Percentiles rank a stretch among this genome's conserved stretches.
Evolutionary conservation across 495 filamentous ascomycete genomes (phyloP).

Genomic region (Aspergillus haitiensis): DNA sequence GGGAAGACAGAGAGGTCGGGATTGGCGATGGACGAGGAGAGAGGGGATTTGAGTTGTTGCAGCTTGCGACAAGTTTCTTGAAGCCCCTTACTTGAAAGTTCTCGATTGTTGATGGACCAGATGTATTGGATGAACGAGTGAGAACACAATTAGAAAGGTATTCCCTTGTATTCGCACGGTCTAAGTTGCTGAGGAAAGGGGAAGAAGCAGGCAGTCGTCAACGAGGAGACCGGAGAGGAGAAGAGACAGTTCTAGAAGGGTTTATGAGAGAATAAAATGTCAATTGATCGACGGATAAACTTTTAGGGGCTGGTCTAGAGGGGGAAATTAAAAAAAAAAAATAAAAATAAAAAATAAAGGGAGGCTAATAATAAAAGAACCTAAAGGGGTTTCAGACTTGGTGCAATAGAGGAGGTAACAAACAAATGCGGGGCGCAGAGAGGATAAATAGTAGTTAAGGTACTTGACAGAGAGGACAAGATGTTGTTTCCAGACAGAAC

Average conservation of each 20-base stretch:
- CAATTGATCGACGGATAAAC: too few species aligned
- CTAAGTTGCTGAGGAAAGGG: too few species aligned
- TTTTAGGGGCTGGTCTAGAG: neutral
- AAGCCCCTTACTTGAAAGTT: neutral
- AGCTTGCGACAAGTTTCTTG: neutral
- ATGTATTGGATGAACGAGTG: neutral
- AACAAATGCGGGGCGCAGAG: neutral
- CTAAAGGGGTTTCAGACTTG: neutral
- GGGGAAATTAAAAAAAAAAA: neutral
- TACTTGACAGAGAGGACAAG: neutral
- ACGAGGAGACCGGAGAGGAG: too few species aligned
- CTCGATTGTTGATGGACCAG: neutral
- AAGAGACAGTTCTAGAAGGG: neutral
- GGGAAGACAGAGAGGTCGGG: neutral
- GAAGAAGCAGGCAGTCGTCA: too few species aligned
- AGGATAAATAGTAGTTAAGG: neutral
- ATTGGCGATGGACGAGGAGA: neutral
- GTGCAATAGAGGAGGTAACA: neutral
- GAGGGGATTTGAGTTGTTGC: neutral
- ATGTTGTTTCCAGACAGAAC: too few species aligned
- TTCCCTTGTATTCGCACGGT: too few species aligned
- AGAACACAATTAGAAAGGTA: too few species aligned
- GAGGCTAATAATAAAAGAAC: neutral
- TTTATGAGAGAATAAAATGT: neutral
- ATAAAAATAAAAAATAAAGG: neutral